Percentiles rank a stretch among this genome's conserved stretches.
These are phyloP conservation scores for Zygosaccharomyces pseudobailii DNA, from an alignment of 1,139 yeast species.

Conservation along the genomic window DNA sequence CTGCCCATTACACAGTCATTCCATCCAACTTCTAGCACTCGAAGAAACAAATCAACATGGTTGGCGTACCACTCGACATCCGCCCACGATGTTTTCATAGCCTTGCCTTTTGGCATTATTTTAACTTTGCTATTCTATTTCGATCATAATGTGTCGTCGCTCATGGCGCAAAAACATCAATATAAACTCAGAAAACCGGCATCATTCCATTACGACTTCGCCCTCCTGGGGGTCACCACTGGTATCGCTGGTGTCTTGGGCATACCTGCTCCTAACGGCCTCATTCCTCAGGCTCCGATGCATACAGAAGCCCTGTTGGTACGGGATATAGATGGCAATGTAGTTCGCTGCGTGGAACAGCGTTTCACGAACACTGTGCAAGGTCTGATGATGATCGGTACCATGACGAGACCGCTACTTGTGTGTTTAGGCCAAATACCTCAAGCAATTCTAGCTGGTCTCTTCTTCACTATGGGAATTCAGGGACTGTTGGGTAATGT, in stretches of 20 bases:
- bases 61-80: constrained; percentile 58
- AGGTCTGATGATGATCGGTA: constrained; percentile 75
- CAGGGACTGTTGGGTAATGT: constrained; percentile 68
- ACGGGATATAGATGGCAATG: constrained; percentile 41
- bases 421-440: constrained; percentile 82
- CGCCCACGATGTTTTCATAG: constrained; percentile 75
- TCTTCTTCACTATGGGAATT: constrained; percentile 90
- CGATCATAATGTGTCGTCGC: constrained; percentile 90
- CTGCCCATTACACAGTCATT: constrained; percentile 73
- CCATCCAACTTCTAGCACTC: constrained; percentile 56
- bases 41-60: constrained; percentile 35
- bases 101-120: constrained; percentile 86
- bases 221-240: constrained; percentile 77
- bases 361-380: constrained; percentile 78
- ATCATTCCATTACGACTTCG: constrained; percentile 89
- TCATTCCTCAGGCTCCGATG: constrained; percentile 94
- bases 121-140: constrained; percentile 82
- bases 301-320: constrained; percentile 79
- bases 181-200: constrained; percentile 83
- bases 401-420: constrained; percentile 86
- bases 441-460: constrained; percentile 87
- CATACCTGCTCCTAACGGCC: constrained; percentile 91
- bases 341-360: constrained; percentile 76
- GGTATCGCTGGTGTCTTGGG: constrained; percentile 85
- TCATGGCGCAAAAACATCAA: constrained; percentile 82